Evolutionary conservation across 768 basidiomycete genomes (phyloP), one percentile per base, ranked within the genome.

Genomic region (Sporobolomyces roseus): DNA sequence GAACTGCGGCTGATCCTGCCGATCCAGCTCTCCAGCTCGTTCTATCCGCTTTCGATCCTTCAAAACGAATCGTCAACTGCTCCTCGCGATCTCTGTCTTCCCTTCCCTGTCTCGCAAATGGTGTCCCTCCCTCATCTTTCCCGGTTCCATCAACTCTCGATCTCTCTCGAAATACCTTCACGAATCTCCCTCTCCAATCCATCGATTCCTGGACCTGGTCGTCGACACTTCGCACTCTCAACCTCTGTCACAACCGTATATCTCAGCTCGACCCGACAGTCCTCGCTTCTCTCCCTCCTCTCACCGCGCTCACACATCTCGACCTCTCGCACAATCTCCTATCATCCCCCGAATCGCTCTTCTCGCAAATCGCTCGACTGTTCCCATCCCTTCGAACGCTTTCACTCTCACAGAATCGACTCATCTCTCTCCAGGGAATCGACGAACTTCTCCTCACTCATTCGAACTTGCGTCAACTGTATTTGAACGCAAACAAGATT

Each of bases 401-500:
- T 6, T 25, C 43, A 16, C 64, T 70, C 19, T 46, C 52, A 21
- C 36, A 46, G 30, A 71, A 71, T 48, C 62, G 62, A n/a, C 65
- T 71, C 10, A 63, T 61, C 23, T n/a, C 54, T 19, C 55, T 71
- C 50, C 29, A 56, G 4, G 65, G 65, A 30, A 30, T 71, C 50
- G 38, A 33, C 2, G 7, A 43, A 1, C 61, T 66, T 17, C 23
- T 71, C 14, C 27, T 59, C 8, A 50, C 58, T 5, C 51, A 4
- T 10, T 9, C n/a, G 41, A 45, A n/a, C 56, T 17, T 70, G 1
- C 48, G 46, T 25, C 10, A 4, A 38, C 61, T 70, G 53, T 27
- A n/a, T 17, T 33, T 71, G 19, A 43, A 33, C 41, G 65, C 58
- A 13, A 66, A 66, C 56, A 63, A 63, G 50, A 51, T 71, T 29